Conservation (phyloP, 768 basidiomycete genomes). For the Rhodosporidiobolus sp. region DNA sequence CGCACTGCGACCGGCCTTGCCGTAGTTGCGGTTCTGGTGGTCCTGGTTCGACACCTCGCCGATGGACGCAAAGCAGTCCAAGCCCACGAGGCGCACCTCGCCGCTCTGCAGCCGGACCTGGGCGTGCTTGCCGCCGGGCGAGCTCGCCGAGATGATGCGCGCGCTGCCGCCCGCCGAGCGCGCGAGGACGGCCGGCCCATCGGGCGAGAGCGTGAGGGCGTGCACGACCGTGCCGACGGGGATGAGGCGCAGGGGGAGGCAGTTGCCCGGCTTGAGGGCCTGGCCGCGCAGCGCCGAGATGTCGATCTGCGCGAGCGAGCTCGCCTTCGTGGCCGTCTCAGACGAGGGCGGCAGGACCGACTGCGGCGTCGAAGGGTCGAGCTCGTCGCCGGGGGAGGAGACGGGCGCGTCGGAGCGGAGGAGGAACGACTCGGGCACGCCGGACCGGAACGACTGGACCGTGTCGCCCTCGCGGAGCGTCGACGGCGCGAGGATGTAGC, state of each 20-base stretch:
- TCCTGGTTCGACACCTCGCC: conserved; percentile 87
- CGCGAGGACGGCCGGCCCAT: conserved; percentile 75
- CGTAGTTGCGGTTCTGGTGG: conserved; percentile 77
- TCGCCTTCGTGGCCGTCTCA: background rate
- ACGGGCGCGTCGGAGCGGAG: background rate
- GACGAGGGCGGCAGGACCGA: conserved; percentile 10
- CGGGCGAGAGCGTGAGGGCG: conserved; percentile 70
- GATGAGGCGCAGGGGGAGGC: conserved; percentile 83
- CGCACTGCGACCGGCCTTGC: conserved; percentile 84
- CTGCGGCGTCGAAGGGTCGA: conserved; percentile 9
- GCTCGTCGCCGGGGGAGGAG: background rate
- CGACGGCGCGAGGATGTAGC: conserved; percentile 89
- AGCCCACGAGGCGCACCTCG: conserved; percentile 80
- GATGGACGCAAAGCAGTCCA: conserved; percentile 76
- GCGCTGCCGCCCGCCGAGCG: conserved; percentile 86
- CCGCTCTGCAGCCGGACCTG: conserved; percentile 86
- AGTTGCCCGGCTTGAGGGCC: conserved; percentile 86
- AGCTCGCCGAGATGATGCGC: conserved; percentile 60
- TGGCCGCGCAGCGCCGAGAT: conserved; percentile 77
- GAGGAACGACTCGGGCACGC: conserved; percentile 33
- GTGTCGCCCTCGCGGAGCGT: conserved; percentile 82
- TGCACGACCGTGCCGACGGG: conserved; percentile 91
- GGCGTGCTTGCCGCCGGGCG: conserved; percentile 66
- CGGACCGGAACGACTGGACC: conserved; percentile 72
- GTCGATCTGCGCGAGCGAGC: conserved; percentile 59